These are phyloP conservation scores for Salix suchowensis DNA, from an alignment of 345 rosid species.

Conservation along the genomic window DNA sequence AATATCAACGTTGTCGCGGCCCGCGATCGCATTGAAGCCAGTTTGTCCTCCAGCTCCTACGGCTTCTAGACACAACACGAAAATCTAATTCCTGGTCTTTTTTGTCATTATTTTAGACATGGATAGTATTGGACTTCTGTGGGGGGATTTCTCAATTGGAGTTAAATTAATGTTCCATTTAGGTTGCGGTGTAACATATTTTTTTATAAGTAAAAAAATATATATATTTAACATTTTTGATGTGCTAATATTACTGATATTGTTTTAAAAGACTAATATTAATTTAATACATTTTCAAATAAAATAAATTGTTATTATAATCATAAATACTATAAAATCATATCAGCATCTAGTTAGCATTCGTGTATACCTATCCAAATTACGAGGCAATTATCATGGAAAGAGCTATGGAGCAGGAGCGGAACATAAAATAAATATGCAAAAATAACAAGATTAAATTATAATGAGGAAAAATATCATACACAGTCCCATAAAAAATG, in stretches of 20 bases:
- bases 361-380: neutral
- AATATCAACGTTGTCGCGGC: neutral
- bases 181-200: too few species aligned
- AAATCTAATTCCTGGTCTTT: neutral
- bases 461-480: too few species aligned
- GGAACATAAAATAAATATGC: neutral
- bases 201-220: too few species aligned
- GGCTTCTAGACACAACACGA: neutral
- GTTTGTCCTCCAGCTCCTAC: neutral
- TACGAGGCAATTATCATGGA: neutral
- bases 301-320: too few species aligned
- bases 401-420: rapidly evolving
- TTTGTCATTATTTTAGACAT: too few species aligned
- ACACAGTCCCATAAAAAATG: too few species aligned
- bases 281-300: too few species aligned
- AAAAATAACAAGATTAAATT: too few species aligned
- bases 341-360: neutral
- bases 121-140: neutral
- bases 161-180: neutral
- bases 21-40: neutral
- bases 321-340: too few species aligned
- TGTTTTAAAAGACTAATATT: too few species aligned
- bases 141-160: neutral
- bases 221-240: too few species aligned
- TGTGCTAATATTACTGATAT: too few species aligned